Conservation (phyloP, 768 basidiomycete genomes). For the Suillus clintonianus region DNA sequence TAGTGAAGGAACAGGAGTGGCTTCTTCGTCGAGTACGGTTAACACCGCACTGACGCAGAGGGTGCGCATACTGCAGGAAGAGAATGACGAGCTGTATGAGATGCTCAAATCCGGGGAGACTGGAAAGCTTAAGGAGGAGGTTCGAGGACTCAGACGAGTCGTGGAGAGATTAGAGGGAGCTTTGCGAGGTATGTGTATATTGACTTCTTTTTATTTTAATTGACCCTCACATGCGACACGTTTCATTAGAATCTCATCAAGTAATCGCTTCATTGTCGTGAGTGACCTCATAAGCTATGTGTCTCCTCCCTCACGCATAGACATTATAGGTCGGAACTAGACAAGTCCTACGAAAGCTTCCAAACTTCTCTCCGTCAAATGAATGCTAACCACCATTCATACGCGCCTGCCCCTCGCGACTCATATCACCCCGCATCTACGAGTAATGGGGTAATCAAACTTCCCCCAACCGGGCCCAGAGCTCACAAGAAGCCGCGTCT, state of each 20-base stretch:
- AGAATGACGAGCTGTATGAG: slow-evolving; percentile 85
- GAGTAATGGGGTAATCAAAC: slow-evolving; percentile 44
- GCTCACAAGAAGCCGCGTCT: slow-evolving; percentile 80
- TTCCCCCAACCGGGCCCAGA: slow-evolving; percentile 77
- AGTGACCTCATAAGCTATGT: slow-evolving; percentile 25
- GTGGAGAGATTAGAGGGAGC: slow-evolving; percentile 74
- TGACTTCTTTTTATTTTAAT: slow-evolving; percentile 1
- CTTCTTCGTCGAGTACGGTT: slow-evolving; percentile 54
- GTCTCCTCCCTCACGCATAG: slow-evolving; percentile 18
- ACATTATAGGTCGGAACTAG: slow-evolving; percentile 64
- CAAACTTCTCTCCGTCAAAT: slow-evolving; percentile 46
- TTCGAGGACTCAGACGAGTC: slow-evolving; percentile 63
- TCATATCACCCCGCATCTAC: slow-evolving; percentile 39
- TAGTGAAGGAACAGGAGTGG: slow-evolving; percentile 27
- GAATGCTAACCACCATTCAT: slow-evolving; percentile 39
- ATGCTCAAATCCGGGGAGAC: slow-evolving; percentile 75
- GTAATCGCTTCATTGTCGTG: slow-evolving; percentile 73
- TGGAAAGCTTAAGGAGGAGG: slow-evolving; percentile 81
- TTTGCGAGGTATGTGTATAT: slow-evolving; percentile 58
- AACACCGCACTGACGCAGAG: slow-evolving; percentile 76
- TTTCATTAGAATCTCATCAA: slow-evolving; percentile 69
- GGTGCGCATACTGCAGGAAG: slow-evolving; percentile 72
- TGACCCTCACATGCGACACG: slow-evolving; percentile 8
- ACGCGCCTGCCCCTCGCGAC: slow-evolving; percentile 46
- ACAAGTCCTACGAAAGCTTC: slow-evolving; percentile 73